A percentile compares a stretch with the other conserved stretches of the same genome.
These are phyloP conservation scores for Naganishia albida DNA, from an alignment of 1,284 basidiomycete species.

Conservation along the genomic window DNA sequence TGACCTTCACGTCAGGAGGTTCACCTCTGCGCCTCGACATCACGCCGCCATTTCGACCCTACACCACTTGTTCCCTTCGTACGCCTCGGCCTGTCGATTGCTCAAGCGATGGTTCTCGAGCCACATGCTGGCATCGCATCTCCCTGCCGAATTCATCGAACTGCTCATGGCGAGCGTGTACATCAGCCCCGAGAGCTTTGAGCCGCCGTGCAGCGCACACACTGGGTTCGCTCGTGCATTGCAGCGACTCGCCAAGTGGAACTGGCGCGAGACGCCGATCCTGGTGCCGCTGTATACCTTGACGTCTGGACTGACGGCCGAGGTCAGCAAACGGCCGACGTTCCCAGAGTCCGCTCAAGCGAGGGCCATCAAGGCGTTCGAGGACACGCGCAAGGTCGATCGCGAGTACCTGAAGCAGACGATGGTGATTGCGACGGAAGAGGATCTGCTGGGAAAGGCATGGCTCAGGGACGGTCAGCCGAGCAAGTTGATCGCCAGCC, in stretches of 20 bases:
- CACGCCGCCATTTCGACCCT: constrained; percentile 80
- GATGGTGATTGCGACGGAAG: constrained; percentile 80
- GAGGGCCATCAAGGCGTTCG: constrained; percentile 62
- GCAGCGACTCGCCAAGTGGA: constrained; percentile 76
- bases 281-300: constrained; percentile 57
- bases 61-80: constrained; percentile 76
- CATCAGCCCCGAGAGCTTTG: constrained; percentile 52
- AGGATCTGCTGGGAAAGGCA: constrained; percentile 70
- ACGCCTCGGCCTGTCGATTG: constrained; percentile 78
- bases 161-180: constrained; percentile 71
- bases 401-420: constrained; percentile 59
- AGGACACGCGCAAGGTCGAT: constrained; percentile 50
- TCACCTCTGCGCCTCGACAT: constrained; percentile 77
- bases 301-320: constrained; percentile 50
- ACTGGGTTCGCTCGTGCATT: constrained; percentile 79
- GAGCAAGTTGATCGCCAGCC: constrained; percentile 67
- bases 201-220: constrained; percentile 55
- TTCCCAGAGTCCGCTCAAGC: constrained; percentile 59
- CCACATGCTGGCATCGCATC: constrained; percentile 80
- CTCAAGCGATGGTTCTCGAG: constrained; percentile 89
- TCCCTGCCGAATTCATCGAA: constrained; percentile 78
- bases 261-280: constrained; percentile 63
- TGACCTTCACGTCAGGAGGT: constrained; percentile 67
- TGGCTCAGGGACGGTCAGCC: constrained; percentile 69
- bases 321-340: constrained; percentile 63